Conservation (phyloP, 352 stramenopile species). For the Thraustotheca clavata region DNA sequence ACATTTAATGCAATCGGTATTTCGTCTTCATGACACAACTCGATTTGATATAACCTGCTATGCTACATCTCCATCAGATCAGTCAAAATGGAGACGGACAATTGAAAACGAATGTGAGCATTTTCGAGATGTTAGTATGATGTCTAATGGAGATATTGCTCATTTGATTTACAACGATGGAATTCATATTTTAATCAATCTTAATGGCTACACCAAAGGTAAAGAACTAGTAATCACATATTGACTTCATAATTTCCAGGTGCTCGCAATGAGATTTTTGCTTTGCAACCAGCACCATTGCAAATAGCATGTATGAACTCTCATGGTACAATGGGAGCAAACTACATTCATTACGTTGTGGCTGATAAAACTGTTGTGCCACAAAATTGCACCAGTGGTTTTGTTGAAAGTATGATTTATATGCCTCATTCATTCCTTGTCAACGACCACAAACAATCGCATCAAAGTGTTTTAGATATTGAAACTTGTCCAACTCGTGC, state of each 20-base stretch:
- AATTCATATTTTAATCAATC: constrained; percentile 88
- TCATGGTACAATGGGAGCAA: constrained; percentile 81
- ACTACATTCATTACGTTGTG: constrained; percentile 93
- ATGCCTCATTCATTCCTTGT: constrained; percentile 92
- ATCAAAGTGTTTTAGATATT: constrained; percentile 67
- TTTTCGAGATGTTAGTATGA: constrained; percentile 72
- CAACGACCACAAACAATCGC: constrained; percentile 88
- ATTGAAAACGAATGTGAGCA: constrained; percentile 82
- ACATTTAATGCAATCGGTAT: constrained; percentile 89
- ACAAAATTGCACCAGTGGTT: constrained; percentile 43
- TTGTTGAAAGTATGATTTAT: constrained; percentile 85
- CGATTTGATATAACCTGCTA: constrained; percentile 91
- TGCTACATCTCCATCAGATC: constrained; percentile 64
- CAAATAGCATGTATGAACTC: constrained; percentile 90
- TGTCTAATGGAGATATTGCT: constrained; percentile 59
- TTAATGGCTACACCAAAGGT: constrained; percentile 92
- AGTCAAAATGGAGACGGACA: constrained; percentile 70
- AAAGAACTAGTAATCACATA: not conserved
- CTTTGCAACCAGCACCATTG: constrained; percentile 81
- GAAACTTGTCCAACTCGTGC: constrained; percentile 63
- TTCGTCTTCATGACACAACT: constrained; percentile 79
- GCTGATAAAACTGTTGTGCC: constrained; percentile 77
- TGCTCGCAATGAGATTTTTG: constrained; percentile 89
- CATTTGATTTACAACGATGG: constrained; percentile 74
- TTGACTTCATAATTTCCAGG: not conserved